Evolutionary conservation across 2,329 filamentous ascomycete genomes (phyloP).

Genomic region (Orbilia javanica): DNA sequence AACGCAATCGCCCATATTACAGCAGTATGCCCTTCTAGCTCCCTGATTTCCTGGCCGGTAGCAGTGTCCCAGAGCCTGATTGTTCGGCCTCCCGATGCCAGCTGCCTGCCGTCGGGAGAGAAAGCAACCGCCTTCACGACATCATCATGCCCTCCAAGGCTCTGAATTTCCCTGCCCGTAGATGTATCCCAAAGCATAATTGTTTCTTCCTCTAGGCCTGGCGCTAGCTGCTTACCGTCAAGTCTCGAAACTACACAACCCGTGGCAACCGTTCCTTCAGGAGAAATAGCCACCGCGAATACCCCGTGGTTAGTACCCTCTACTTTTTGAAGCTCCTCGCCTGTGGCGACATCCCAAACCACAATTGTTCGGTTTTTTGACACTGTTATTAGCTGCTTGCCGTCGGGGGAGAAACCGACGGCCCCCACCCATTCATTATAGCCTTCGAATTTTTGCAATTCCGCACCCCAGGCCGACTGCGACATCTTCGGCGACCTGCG

Average conservation of each 20-base stretch:
- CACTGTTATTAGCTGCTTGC: neutral
- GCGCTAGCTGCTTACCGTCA: too few relatives aligned
- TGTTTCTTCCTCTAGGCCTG: too few relatives aligned
- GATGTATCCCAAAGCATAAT: slow-evolving; percentile 7
- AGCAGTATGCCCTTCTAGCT: slow-evolving; percentile 30
- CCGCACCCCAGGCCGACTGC: neutral
- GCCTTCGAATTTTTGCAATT: neutral
- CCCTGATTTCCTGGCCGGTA: neutral
- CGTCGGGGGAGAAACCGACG: neutral
- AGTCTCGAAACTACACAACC: too few relatives aligned
- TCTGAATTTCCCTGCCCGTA: neutral
- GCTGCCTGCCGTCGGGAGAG: neutral
- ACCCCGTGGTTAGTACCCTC: too few relatives aligned
- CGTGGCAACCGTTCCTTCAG: too few relatives aligned
- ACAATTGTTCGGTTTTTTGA: too few relatives aligned
- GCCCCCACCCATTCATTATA: too few relatives aligned
- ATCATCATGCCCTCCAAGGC: neutral
- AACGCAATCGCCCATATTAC: neutral
- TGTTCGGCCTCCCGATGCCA: slow-evolving; percentile 2
- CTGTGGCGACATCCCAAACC: too few relatives aligned
- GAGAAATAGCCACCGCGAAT: neutral
- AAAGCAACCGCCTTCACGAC: neutral
- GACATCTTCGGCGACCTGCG: neutral
- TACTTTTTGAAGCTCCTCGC: too few relatives aligned
- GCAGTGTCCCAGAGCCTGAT: neutral